A percentile compares a stretch with the other conserved stretches of the same genome.
Conservation (phyloP, 257 asterid species). For the Gentiana dahurica region DNA sequence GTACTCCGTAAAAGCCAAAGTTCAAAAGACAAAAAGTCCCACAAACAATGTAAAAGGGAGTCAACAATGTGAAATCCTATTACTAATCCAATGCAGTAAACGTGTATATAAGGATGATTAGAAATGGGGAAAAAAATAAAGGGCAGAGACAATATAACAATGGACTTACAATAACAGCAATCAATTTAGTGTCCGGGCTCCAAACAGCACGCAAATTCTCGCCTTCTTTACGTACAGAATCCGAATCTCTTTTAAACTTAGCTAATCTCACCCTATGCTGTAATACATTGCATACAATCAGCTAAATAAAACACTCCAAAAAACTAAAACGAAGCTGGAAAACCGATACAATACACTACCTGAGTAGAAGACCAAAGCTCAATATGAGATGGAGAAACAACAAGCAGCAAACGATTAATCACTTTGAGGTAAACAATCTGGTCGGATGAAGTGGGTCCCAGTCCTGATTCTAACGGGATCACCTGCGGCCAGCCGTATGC, state of each 20-base stretch:
- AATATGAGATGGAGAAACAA: constrained; percentile 70
- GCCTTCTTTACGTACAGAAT: constrained; percentile 70
- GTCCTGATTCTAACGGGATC: constrained; percentile 69
- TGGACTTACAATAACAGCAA: constrained; percentile 73
- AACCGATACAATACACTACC: constrained; percentile 30
- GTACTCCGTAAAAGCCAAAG: no score
- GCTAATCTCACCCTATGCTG: constrained; percentile 99
- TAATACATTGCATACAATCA: constrained; percentile 2
- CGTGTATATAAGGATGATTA: no score
- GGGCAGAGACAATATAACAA: background rate
- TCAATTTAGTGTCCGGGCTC: constrained; percentile 90
- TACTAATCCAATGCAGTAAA: no score
- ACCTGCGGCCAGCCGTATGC: constrained; percentile 99
- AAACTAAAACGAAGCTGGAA: background rate
- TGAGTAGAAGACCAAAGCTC: constrained; percentile 98
- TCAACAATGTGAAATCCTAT: no score
- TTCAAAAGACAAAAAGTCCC: no score
- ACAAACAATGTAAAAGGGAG: no score
- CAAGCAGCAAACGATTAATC: constrained; percentile 67
- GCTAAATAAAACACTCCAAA: background rate
- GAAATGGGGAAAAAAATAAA: no score
- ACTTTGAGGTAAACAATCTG: constrained; percentile 79
- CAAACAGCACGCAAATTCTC: constrained; percentile 88
- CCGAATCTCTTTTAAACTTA: constrained; percentile 61
- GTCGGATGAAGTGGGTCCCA: constrained; percentile 47